These are phyloP conservation scores for Cerrena zonata DNA, from an alignment of 1,284 basidiomycete species.

Conservation along the genomic window DNA sequence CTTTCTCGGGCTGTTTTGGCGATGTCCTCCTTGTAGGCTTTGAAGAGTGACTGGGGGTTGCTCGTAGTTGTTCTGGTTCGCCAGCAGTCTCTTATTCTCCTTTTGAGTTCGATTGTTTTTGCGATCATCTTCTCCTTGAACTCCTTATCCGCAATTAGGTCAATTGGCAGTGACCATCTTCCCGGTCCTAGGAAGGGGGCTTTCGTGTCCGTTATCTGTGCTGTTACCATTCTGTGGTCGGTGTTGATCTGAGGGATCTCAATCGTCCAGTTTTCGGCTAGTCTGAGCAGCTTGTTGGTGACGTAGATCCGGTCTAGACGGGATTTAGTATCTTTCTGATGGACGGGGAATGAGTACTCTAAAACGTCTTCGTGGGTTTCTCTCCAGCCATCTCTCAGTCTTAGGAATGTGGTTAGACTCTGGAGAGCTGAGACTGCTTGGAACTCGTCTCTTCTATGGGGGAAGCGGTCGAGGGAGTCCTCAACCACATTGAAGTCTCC, in stretches of 20 bases:
- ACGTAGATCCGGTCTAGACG: conserved; percentile 26
- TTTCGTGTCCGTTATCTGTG: neutral
- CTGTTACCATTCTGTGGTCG: conserved; percentile 8
- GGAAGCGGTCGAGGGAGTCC: conserved; percentile 31
- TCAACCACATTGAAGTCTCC: too few species aligned
- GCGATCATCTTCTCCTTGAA: neutral
- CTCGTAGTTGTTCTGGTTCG: neutral
- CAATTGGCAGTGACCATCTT: neutral
- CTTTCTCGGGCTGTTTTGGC: neutral
- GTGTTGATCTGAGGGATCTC: neutral
- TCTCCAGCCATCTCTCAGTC: conserved; percentile 34
- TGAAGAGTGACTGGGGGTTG: conserved; percentile 20
- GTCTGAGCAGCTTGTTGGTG: neutral
- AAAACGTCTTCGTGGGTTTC: conserved; percentile 19
- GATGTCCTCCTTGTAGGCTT: neutral
- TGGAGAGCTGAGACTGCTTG: conserved; percentile 12
- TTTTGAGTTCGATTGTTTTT: too few species aligned
- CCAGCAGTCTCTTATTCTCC: too few species aligned
- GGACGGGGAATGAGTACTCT: conserved; percentile 27
- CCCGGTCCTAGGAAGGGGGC: neutral
- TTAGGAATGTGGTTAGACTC: conserved; percentile 17
- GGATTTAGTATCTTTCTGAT: conserved; percentile 18
- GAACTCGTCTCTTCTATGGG: conserved; percentile 18
- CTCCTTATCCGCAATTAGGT: neutral
- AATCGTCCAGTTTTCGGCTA: neutral